Base-by-base conservation (phyloP, 306 rosid species). In the Cucurbita moschata region DNA sequence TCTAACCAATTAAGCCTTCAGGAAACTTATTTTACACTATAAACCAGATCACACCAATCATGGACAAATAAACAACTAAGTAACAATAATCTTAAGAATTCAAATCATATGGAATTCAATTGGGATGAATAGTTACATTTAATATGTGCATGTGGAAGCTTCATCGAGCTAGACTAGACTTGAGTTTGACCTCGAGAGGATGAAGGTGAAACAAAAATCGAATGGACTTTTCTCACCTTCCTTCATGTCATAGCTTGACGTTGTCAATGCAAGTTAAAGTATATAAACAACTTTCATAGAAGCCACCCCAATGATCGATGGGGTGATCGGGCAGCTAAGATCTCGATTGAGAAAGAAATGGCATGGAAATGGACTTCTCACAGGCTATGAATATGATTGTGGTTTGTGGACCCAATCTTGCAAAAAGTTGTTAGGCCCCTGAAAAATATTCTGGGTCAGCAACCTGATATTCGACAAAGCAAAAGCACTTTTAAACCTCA, bases 351-450 rank as follows among this genome's bases (percentile, higher is more conserved):
- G 21, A 65, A 42, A 5, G 2, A 18, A 11, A 37, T 15, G 12
- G 39, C 12, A 12, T 55, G 60, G 11, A 37, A 60, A 60, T 14
- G 66, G 43, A 84, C 87, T 91, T 86, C 92, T 94, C 99, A 10
- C 87, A 89, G 37, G 91, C 80, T 77, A 94, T 54, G 56, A 94
- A 89, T 67, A 96, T 94, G 44, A 91, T 89, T 74, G 92, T 91
- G 73, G 97, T 89, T 83, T 94, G 99, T 10, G 99, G 99, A 66
- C 97, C 97, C 80, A 94, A 78, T 84, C 97, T 85, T 74, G 97
- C 92, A 71, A 89, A 89, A 58, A 87, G 35, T 84, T 38, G 96
- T 83, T 54, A 94, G 85, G 63, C 99, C 94, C 89, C 99, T 94
- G 89, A 76, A 65, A 77, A 69, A 7, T 69, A 46, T 7, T 49